phyloP scores from a whole-genome alignment of 352 stramenopile species.

The Pythium chondricola region DNA sequence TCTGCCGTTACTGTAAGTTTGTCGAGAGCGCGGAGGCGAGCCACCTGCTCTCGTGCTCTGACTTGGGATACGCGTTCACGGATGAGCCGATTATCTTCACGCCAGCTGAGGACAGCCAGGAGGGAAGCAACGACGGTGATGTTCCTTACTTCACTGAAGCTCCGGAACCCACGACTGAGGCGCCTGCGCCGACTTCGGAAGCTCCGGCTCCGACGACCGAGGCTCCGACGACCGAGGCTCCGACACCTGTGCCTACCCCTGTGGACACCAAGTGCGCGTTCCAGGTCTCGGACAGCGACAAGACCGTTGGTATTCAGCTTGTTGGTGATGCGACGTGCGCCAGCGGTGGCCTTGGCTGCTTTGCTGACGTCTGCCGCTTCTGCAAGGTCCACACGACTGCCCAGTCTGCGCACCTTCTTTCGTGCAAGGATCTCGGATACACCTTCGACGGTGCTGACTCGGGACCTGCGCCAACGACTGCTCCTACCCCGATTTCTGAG shows the following conservation, averaged over 20 bases:
- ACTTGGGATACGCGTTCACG: too few relatives aligned
- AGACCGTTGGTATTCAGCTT: background rate
- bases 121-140: background rate
- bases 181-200: background rate
- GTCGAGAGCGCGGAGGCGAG: background rate
- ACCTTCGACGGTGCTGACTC: background rate
- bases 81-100: too few relatives aligned
- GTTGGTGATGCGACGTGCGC: background rate
- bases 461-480: background rate
- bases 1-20: slow-evolving; percentile 15
- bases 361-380: background rate
- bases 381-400: background rate
- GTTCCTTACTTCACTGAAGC: too few relatives aligned
- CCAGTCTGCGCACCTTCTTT: background rate
- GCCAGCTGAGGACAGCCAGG: too few relatives aligned
- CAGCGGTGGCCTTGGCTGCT: slow-evolving; percentile 1
- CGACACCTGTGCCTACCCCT: background rate
- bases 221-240: background rate
- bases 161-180: too few relatives aligned
- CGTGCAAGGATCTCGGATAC: background rate
- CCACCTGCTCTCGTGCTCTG: slow-evolving; percentile 6
- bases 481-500: too few relatives aligned
- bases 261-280: background rate
- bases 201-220: background rate
- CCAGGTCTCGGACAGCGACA: background rate